Evolutionary conservation across 2,329 filamentous ascomycete species (phyloP).

Genomic region (Graphilbum fragrans): DNA sequence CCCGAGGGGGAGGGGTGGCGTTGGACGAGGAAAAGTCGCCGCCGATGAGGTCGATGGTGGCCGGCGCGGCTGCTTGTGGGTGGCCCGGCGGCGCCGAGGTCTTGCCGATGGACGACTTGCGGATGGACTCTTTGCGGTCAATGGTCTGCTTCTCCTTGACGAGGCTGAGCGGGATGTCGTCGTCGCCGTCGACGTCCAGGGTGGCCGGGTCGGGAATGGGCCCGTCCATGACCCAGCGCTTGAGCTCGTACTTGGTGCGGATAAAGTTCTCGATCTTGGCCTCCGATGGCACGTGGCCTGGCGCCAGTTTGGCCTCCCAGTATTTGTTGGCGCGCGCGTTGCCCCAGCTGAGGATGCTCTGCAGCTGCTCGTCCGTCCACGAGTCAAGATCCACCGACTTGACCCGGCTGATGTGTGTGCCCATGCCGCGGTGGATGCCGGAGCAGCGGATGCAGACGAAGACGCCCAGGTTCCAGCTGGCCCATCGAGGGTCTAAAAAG

Average conservation of each 20-base stretch:
- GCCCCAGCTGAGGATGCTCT: slow-evolving; percentile 90
- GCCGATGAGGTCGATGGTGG: slow-evolving; percentile 61
- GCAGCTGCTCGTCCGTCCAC: slow-evolving; percentile 96
- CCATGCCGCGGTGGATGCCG: slow-evolving; percentile 97
- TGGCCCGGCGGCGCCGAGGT: slow-evolving; percentile 19
- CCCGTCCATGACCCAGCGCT: slow-evolving; percentile 99
- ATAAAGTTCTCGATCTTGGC: slow-evolving; percentile 99
- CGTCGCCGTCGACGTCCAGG: slow-evolving; percentile 72
- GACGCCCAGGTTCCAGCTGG: slow-evolving; percentile 95
- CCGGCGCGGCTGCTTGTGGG: slow-evolving; percentile 14
- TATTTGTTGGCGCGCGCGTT: slow-evolving; percentile 97
- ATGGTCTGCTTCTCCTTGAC: slow-evolving; percentile 56
- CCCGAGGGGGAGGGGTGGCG: slow-evolving; percentile 39
- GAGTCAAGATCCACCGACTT: slow-evolving; percentile 97
- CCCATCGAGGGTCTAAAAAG: slow-evolving; percentile 80
- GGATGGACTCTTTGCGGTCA: slow-evolving; percentile 43
- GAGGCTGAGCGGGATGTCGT: slow-evolving; percentile 57
- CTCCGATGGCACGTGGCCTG: slow-evolving; percentile 87
- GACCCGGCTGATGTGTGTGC: slow-evolving; percentile 94
- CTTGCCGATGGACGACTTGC: slow-evolving; percentile 46
- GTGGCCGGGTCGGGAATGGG: slow-evolving; percentile 85
- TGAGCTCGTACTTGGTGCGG: slow-evolving; percentile 95
- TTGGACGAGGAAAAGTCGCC: slow-evolving; percentile 41
- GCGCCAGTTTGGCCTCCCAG: slow-evolving; percentile 90
- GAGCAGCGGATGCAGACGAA: slow-evolving; percentile 98